Percentiles rank a stretch among this genome's conserved stretches.
phyloP scores from a whole-genome alignment of 106 monocot genomes.

The Ottelia alismoides region DNA sequence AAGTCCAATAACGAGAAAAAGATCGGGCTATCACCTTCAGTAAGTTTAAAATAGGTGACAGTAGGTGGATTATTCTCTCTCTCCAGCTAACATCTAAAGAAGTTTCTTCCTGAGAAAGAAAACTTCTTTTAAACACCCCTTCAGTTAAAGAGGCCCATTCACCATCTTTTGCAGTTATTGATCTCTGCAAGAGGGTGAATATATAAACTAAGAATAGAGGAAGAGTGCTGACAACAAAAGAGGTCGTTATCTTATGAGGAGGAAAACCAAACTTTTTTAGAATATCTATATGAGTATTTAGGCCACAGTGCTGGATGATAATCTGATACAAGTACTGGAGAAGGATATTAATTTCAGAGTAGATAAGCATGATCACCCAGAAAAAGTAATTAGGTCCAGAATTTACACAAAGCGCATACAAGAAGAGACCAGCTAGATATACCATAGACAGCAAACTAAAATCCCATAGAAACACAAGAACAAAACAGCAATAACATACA shows the following conservation, averaged over 20 bases:
- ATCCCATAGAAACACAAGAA: slow-evolving; percentile 89
- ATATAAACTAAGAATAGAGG: slow-evolving; percentile 90
- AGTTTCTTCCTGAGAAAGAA: slow-evolving; percentile 18
- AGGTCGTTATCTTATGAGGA: slow-evolving; percentile 52
- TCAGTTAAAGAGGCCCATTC: slow-evolving; percentile 78
- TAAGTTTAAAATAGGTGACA: slow-evolving; percentile 35
- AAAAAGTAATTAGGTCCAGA: slow-evolving; percentile 87
- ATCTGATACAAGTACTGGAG: slow-evolving; percentile 93
- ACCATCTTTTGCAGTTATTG: slow-evolving; percentile 93
- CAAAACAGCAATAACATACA: slow-evolving; percentile 89
- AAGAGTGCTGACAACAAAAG: slow-evolving; percentile 73
- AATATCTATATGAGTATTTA: slow-evolving; percentile 31
- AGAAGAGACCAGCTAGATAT: slow-evolving; percentile 76
- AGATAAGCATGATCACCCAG: slow-evolving; percentile 88
- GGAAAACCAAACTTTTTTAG: slow-evolving; percentile 72
- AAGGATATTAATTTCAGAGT: slow-evolving; percentile 82
- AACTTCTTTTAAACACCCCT: slow-evolving; percentile 26
- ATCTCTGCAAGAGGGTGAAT: slow-evolving; percentile 77
- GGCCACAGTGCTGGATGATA: slow-evolving; percentile 86
- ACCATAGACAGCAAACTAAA: slow-evolving; percentile 90
- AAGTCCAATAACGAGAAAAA: slow-evolving; percentile 76
- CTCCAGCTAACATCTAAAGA: slow-evolving; percentile 9
- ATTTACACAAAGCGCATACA: slow-evolving; percentile 94
- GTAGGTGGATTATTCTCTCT: slow-evolving; percentile 20
- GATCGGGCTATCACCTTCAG: slow-evolving; percentile 33